These are phyloP conservation scores for Spatholobus suberectus DNA, from an alignment of 306 rosid genomes.

Conservation along the genomic window DNA sequence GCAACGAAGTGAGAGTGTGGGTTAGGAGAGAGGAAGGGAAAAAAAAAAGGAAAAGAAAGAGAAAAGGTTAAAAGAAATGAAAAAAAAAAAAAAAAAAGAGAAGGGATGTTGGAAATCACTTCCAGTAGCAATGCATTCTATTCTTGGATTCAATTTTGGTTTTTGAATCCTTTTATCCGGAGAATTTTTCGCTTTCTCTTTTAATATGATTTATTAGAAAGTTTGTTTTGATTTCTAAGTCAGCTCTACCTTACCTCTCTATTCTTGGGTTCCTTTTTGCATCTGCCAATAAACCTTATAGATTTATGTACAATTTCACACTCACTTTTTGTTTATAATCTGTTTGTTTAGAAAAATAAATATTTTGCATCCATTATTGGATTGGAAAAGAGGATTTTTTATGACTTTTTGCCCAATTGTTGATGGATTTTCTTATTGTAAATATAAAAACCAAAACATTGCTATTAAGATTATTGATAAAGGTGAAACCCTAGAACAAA, in stretches of 20 bases:
- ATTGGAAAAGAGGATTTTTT: slow-evolving; percentile 6
- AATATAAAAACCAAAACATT: slow-evolving; percentile 35
- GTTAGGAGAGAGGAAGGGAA: too few relatives aligned
- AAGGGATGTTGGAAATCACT: too few relatives aligned
- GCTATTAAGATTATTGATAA: slow-evolving; percentile 42
- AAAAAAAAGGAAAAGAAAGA: too few relatives aligned
- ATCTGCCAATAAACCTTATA: background rate
- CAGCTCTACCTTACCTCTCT: background rate
- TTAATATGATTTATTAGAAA: background rate
- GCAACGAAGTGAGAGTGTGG: too few relatives aligned
- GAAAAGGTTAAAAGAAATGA: too few relatives aligned
- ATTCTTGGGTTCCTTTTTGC: background rate
- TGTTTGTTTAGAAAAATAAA: slow-evolving; percentile 16
- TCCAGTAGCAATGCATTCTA: too few relatives aligned
- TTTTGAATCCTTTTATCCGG: background rate
- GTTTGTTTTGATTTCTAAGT: background rate
- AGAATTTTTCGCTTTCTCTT: background rate
- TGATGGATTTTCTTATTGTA: background rate
- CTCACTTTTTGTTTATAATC: background rate
- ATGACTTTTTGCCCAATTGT: background rate
- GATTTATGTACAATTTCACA: slow-evolving; percentile 19
- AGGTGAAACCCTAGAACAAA: slow-evolving; percentile 45
- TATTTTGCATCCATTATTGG: slow-evolving; percentile 15
- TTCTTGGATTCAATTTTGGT: slow-evolving; percentile 23
- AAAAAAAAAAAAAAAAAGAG: too few relatives aligned